Evolutionary conservation across 2,329 filamentous ascomycete genomes (phyloP).

Genomic region (Stachybotrys chartarum): DNA sequence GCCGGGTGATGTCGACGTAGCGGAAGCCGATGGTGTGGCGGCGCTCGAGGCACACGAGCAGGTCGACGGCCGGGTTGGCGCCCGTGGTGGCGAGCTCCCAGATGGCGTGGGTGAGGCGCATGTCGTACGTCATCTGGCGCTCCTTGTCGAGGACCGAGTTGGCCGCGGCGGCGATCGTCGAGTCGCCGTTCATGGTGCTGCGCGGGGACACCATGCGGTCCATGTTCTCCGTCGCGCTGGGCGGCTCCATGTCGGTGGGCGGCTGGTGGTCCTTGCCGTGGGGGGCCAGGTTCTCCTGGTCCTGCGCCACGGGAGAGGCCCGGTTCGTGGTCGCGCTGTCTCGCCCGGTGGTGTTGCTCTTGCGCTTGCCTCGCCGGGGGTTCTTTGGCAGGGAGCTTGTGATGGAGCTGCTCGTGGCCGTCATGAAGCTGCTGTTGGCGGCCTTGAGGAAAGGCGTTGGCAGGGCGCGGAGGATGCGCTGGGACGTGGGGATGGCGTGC

Average conservation of each 20-base stretch:
- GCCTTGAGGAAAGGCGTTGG: slow-evolving; percentile 88
- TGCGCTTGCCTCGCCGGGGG: slow-evolving; percentile 53
- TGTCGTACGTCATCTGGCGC: slow-evolving; percentile 71
- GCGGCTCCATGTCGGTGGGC: slow-evolving; percentile 12
- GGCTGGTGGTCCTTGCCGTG: slow-evolving; percentile 7
- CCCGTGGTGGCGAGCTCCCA: slow-evolving; percentile 89
- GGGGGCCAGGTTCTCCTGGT: slow-evolving; percentile 42
- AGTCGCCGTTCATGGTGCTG: slow-evolving; percentile 16
- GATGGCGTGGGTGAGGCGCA: slow-evolving; percentile 81
- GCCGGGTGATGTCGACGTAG: slow-evolving; percentile 89
- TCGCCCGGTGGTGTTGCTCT: slow-evolving; percentile 35
- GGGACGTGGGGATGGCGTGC: slow-evolving; percentile 83
- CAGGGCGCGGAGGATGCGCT: slow-evolving; percentile 81
- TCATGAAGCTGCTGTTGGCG: slow-evolving; percentile 94
- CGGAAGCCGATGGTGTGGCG: slow-evolving; percentile 89
- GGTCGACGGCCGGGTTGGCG: slow-evolving; percentile 88
- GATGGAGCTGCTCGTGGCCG: slow-evolving; percentile 79
- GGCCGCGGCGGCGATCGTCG: slow-evolving; percentile 45
- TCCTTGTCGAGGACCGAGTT: slow-evolving; percentile 62
- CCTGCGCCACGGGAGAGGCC: slow-evolving; percentile 28
- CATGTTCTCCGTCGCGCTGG: slow-evolving; percentile 38
- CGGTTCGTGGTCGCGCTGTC: slow-evolving; percentile 26
- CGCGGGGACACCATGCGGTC: slow-evolving; percentile 33
- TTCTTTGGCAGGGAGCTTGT: slow-evolving; percentile 69
- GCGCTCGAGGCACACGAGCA: slow-evolving; percentile 87